Base-by-base conservation (phyloP, 192 early-diverging fungal genomes). In the Backusella mclennaniae region DNA sequence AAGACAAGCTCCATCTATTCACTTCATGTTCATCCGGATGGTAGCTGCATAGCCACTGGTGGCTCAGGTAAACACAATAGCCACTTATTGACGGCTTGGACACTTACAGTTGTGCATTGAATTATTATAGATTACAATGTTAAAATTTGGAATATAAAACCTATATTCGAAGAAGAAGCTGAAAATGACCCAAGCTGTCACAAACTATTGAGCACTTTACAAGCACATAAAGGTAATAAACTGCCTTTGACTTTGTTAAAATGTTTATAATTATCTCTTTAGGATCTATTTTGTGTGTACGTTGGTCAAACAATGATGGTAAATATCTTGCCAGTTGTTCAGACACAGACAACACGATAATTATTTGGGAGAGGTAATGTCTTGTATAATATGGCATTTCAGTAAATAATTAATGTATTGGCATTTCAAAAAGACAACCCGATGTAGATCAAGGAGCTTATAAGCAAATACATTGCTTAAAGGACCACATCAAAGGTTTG, bases 241-340 rank as follows among this genome's bases (percentile, higher is more conserved):
- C 12, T n/a, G 3, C 7, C 9, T 5, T 56, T 33, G 36, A 3
- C 35, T 2, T 35, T 35, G 6, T 21, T 35, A 12, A 12, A 33
- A 33, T 33, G 9, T 31, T 21, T 35, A 33, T 17, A 4, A 63
- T 66, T 53, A 46, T 71, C 19, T 39, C 63, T 42, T 59, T 74
- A 93, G 93, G 94, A 19, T 87, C 95, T 4, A 95, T 97, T 3
- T 82, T 98, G 41, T 97, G 95, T 71, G 93, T 95, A 11, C 86
- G 94, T 49, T 99, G 95, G 91, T 92, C 93, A 2, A 89, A 91
- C 21, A 81, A 75, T 39, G 82, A 87, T 35, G 95, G 94, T 0
- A 85, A 80, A 66, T 93, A 93, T 69, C 78, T 99, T 53, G 97
- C 97, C 11, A 92, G 92, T 1, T 95, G 96, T 26, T 94, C 96